Base-by-base conservation (phyloP, 2,329 filamentous ascomycete genomes). In the Penicillium concentricum region DNA sequence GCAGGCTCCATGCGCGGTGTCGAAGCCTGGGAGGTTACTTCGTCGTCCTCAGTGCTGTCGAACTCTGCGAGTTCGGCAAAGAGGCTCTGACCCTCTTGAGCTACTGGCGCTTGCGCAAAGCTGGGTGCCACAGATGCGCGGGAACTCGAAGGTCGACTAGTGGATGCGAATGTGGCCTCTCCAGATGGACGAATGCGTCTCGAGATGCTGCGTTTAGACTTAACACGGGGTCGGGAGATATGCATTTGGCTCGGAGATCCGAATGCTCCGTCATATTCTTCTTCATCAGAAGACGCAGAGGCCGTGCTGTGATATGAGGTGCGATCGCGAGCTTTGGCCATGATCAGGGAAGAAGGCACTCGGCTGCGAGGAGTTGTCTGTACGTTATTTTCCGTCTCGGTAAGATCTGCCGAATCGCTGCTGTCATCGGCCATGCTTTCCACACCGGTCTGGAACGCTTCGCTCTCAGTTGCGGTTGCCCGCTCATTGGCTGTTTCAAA, bases 361-460 rank as follows among this genome's bases (percentile, higher is more conserved):
- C 76, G 79, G 46, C 68, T 71, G 28, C 72, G 73, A 16, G 70
- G 72, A 38, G 71, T 75, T 51, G 64, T 67, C 43, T 70, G 67
- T 8, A 69, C 64, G 56, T 67, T 78, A 51, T 81, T 83, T 72
- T 97, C 93, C 0, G 92, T 97, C 76, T 96, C 93, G 0, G 92
- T 96, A 46, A 89, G 79, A 63, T 92, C 89, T 59, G 91, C 91
- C 55, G 86, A 89, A 52, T 73, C 71, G 41, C 67, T 70, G 68
- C 87, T 92, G 16, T 91, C 89, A 66, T 82, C 82, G 52, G 80
- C 81, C 61, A 87, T 76, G 59, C 81, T 86, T 70, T 97, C 94
- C 16, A 87, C 85, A n/a, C 90, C 92, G 4, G 93, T 97, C 72
- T 96, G 90, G 84, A 97, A 97, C 61, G 91, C 91, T 65, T 97